A percentile compares a stretch with the other conserved stretches of the same genome.
Evolutionary conservation across 225 moss, liverwort and hornwort genomes (phyloP).

Genomic region (Pseudoscleropodium purum): DNA sequence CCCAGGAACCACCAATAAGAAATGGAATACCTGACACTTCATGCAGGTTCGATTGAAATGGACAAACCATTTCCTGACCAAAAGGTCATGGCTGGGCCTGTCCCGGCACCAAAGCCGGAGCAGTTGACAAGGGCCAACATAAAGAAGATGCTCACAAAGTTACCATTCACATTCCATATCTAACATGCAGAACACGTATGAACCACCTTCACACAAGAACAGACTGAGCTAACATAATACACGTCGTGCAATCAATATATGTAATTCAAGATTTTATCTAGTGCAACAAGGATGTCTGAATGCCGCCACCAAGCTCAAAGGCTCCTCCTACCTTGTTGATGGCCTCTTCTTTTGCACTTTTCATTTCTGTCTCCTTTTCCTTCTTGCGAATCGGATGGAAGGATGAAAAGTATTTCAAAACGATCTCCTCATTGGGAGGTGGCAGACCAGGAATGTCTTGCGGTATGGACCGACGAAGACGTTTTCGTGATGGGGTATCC

Average conservation of each 20-base stretch:
- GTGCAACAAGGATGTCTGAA: constrained; percentile 40
- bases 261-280: neutral
- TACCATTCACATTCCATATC: neutral
- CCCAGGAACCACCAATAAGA: neutral
- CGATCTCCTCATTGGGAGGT: neutral
- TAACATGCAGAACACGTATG: neutral
- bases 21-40: neutral
- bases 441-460: neutral
- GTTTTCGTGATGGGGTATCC: neutral
- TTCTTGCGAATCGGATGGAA: neutral
- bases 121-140: neutral
- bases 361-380: neutral
- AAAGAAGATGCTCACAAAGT: neutral
- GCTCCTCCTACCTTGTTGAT: constrained; percentile 57
- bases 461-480: neutral
- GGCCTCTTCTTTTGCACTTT: constrained; percentile 35
- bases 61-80: neutral
- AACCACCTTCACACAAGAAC: neutral
- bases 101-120: constrained; percentile 63
- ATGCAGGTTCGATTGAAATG: neutral
- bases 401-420: neutral
- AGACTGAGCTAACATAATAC: neutral
- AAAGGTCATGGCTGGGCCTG: constrained; percentile 54
- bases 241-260: neutral
- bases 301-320: constrained; percentile 70